phyloP scores from a whole-genome alignment of 345 rosid species.

The Citrus mangshanensis region DNA sequence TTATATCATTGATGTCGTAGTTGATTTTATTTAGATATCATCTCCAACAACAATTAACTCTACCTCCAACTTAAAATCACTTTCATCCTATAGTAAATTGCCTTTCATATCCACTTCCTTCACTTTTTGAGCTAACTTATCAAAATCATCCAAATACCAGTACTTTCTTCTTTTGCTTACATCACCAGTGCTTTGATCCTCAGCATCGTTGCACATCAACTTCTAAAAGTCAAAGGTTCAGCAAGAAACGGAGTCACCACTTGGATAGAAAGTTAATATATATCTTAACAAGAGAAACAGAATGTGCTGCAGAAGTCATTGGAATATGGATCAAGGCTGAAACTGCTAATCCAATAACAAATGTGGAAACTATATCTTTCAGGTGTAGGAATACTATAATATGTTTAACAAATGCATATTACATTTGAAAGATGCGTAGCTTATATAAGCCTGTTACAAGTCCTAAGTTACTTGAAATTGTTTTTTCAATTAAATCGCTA shows the following conservation, averaged over 20 bases:
- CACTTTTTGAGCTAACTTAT: neutral
- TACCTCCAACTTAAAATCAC: neutral
- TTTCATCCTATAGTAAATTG: neutral
- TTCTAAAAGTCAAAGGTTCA: neutral
- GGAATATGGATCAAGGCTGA: neutral
- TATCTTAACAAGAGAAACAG: neutral
- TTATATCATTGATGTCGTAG: neutral
- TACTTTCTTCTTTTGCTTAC: neutral
- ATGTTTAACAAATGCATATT: neutral
- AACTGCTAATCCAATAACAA: neutral
- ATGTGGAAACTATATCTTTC: neutral
- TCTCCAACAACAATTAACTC: neutral
- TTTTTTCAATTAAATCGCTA: neutral
- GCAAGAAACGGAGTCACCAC: neutral
- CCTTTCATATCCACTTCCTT: neutral
- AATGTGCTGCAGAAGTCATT: neutral
- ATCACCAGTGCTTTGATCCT: neutral
- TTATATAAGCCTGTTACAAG: neutral
- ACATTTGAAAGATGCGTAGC: neutral
- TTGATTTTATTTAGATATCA: neutral
- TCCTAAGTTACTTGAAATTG: neutral
- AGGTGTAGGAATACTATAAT: neutral
- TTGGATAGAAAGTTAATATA: neutral
- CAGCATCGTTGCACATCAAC: neutral
- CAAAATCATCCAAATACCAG: neutral